Evolutionary conservation across 2,329 filamentous ascomycete genomes (phyloP), one percentile per base, ranked within the genome.

Genomic region (Apiospora hydei): DNA sequence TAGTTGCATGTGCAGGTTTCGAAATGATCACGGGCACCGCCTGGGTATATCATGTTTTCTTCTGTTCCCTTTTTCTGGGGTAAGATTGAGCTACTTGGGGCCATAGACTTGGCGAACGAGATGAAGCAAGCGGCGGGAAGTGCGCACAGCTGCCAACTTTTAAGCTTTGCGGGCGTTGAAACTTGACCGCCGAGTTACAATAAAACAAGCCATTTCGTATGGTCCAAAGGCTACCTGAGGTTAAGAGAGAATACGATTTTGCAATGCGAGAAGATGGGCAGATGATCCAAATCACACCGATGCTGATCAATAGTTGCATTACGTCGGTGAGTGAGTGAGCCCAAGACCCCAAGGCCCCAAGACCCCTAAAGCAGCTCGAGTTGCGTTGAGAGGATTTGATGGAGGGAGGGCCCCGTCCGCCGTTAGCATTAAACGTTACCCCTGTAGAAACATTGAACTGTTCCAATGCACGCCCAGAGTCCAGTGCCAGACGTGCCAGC

Each of bases 151-250:
- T 64, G 34, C 53, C 30, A 21, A 21, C 30, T 16, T 64, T 64
- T 64, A 64, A 64, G 18, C 53, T 64, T 18, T 4, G 18, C 53
- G 14, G 53, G 53, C 53, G 53, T 64, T 64, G n/a, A n/a, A n/a
- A n/a, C n/a, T n/a, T n/a, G 30, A 64, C 53, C 14, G 16, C 53
- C 18, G 14, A 38, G 16, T 13, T 38, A n/a, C 53, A 38, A 38
- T 26, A 3, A 64, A 41, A 4, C 30, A 64, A 38, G 57, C 57
- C 57, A 64, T 38, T 21, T n/a, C 30, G 57, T 30, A 41, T 64
- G 30, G 34, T n/a, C 10, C 34, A 64, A 41, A 21, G 34, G 34
- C 18, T 11, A n/a, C 26, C 2, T 3, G 26, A 24, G 47, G 10
- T 38, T 38, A n/a, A 18, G 30, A n/a, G 30, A 41, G 18, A 41